Conservation (phyloP, 345 rosid genomes). For the Pelargonium nanum region DNA sequence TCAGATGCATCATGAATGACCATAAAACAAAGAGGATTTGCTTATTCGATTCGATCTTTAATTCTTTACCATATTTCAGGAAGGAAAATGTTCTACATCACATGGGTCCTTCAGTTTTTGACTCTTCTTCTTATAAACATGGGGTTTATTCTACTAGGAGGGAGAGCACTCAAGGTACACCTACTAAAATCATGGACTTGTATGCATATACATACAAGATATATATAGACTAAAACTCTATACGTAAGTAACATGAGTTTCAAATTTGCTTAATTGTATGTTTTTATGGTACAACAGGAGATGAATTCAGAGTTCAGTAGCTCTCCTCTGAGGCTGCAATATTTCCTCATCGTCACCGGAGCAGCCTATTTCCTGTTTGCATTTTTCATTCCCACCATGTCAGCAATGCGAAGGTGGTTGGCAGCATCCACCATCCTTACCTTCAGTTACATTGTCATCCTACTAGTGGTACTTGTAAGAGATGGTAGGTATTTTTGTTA, state of each 20-base stretch:
- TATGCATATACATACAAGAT: neutral
- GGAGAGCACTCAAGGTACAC: constrained; percentile 21
- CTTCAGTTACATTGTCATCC: constrained; percentile 9
- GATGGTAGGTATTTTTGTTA: constrained; percentile 13
- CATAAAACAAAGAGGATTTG: neutral
- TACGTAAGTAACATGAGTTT: no score
- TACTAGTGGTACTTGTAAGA: constrained; percentile 11
- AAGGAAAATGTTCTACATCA: constrained; percentile 14
- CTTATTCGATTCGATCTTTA: neutral
- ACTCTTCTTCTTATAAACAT: constrained; percentile 18
- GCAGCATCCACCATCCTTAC: constrained; percentile 16
- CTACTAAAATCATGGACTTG: neutral
- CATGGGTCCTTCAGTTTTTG: constrained; percentile 19
- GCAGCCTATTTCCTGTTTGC: constrained; percentile 18
- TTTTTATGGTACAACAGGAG: constrained; percentile 10
- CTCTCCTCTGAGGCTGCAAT: constrained; percentile 22
- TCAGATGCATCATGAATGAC: no score
- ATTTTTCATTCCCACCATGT: constrained; percentile 19
- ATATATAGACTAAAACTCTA: neutral
- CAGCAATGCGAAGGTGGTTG: constrained; percentile 25
- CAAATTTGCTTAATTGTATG: no score
- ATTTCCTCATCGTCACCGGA: constrained; percentile 20
- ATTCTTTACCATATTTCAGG: constrained; percentile 10
- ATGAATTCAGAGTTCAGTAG: constrained; percentile 13
- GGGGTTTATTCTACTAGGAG: constrained; percentile 31